Evolutionary conservation across 192 early-diverging fungal species (phyloP), one percentile per base, ranked within the genome.

Genomic region (Coemansia sp.): DNA sequence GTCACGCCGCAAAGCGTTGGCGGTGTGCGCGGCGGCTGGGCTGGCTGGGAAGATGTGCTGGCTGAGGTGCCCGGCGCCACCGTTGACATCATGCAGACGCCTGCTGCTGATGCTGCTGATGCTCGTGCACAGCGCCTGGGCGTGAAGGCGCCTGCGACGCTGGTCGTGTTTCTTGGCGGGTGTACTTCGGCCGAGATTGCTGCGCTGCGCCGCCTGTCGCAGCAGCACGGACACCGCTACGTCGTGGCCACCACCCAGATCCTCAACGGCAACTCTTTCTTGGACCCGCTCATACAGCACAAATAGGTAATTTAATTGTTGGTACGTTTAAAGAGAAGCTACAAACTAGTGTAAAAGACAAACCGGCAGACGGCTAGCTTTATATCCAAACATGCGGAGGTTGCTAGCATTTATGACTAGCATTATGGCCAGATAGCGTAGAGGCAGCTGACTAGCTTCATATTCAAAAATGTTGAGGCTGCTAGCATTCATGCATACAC

Each of bases 121-220:
- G 61, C 53, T 29, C 50, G 68, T 54, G 65, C 56, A 22, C 59
- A 73, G 61, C 82, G 81, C 29, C 82, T 83, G 23, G 80, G 74
- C 20, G 76, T 82, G 14, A 85, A 89, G 65, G 74, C 83, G 35
- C 77, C 82, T 12, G 83, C 88, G 13, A 96, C 95, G 7, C 66
- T 98, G 47, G 87, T 98, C 1, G 88, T 98, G 54, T 98, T 97
- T 68, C 78, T 98, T 11, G 96, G 96, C 38, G 96, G 96, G 16
- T 97, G 96, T 73, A 97, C 95, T 0, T 90, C 84, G 32, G 91
- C 96, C 3, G 96, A 98, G 79, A 87, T 97, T 18, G 85, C 95
- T 3, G 93, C 97, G 16, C 82, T 95, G n/a, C 85, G 97, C 3
- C 89, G 94, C 61, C 77, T 98, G 47, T 86, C 92, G 7, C 89